Conservation (phyloP, 192 early-diverging fungal genomes). For the Coemansia sp. region DNA sequence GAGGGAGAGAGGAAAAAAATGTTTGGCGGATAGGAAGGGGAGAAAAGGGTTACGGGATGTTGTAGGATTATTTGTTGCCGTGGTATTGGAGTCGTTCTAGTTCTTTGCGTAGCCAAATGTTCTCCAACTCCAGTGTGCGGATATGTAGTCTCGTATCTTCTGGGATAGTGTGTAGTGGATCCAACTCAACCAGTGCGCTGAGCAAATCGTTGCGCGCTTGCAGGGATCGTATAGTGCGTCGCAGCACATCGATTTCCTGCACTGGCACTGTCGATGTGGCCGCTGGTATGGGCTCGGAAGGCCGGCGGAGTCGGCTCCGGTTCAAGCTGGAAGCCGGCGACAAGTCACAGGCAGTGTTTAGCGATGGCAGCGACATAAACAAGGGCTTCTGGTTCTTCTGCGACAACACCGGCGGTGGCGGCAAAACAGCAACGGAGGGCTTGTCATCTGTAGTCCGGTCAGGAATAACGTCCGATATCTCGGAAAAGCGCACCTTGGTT, state of each 20-base stretch:
- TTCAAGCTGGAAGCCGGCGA: not conserved
- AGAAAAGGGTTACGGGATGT: not conserved
- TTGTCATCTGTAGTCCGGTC: not conserved
- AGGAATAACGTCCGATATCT: constrained; percentile 7
- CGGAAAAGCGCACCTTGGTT: constrained; percentile 13
- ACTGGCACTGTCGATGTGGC: not conserved
- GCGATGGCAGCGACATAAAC: constrained; percentile 7
- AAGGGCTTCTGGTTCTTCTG: not conserved
- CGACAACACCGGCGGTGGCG: not conserved
- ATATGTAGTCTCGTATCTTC: constrained; percentile 28
- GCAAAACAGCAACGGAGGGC: not conserved
- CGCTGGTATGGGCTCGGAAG: constrained; percentile 17
- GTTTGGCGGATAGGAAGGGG: not conserved
- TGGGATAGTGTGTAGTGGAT: constrained; percentile 24
- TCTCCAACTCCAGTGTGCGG: constrained; percentile 51
- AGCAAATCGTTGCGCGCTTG: constrained; percentile 46
- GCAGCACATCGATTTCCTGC: constrained; percentile 27
- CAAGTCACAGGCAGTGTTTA: not conserved
- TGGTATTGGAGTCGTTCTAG: constrained; percentile 4
- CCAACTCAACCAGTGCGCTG: constrained; percentile 19
- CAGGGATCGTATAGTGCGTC: constrained; percentile 22
- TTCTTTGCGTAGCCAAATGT: constrained; percentile 38
- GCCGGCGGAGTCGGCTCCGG: constrained; percentile 1
- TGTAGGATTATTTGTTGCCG: not conserved
- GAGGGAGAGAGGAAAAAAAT: not conserved